Evolutionary conservation across 1,284 basidiomycete genomes (phyloP).

Genomic region (Xerocomus nothofagi): DNA sequence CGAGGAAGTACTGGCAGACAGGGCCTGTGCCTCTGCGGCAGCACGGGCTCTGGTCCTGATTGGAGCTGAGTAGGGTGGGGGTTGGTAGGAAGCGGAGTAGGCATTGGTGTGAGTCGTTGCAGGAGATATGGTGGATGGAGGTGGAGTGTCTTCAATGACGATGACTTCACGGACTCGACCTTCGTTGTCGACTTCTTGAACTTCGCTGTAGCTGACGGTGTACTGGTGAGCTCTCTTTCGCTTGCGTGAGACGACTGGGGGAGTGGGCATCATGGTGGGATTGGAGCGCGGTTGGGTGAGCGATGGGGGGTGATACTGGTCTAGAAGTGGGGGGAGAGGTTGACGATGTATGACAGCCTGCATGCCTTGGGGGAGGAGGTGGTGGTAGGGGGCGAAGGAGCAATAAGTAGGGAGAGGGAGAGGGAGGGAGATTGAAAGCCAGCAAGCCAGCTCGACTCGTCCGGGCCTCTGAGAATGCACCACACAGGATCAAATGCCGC

Average conservation of each 20-base stretch:
- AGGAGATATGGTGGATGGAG: slow-evolving; percentile 73
- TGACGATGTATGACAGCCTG: slow-evolving; percentile 65
- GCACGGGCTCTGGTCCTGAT: slow-evolving; percentile 79
- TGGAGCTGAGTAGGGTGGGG: slow-evolving; percentile 67
- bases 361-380: slow-evolving; percentile 52
- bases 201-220: slow-evolving; percentile 79
- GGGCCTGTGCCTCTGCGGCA: slow-evolving; percentile 75
- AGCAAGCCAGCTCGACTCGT: slow-evolving; percentile 36
- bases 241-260: slow-evolving; percentile 68
- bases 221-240: slow-evolving; percentile 78
- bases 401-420: slow-evolving; percentile 8
- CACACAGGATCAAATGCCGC: slow-evolving; percentile 36
- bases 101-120: slow-evolving; percentile 63
- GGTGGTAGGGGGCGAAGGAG: slow-evolving; percentile 42
- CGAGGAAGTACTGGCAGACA: slow-evolving; percentile 65
- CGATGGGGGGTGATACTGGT: slow-evolving; percentile 58
- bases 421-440: slow-evolving; percentile 38
- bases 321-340: slow-evolving; percentile 54
- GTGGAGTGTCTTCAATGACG: slow-evolving; percentile 84
- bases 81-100: slow-evolving; percentile 76
- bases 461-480: slow-evolving; percentile 34
- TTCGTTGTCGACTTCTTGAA: slow-evolving; percentile 75
- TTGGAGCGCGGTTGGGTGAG: slow-evolving; percentile 34
- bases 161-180: slow-evolving; percentile 79
- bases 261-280: slow-evolving; percentile 60